Conservation (phyloP, 2,329 filamentous ascomycete genomes). For the Paraphoma chrysanthemicola region DNA sequence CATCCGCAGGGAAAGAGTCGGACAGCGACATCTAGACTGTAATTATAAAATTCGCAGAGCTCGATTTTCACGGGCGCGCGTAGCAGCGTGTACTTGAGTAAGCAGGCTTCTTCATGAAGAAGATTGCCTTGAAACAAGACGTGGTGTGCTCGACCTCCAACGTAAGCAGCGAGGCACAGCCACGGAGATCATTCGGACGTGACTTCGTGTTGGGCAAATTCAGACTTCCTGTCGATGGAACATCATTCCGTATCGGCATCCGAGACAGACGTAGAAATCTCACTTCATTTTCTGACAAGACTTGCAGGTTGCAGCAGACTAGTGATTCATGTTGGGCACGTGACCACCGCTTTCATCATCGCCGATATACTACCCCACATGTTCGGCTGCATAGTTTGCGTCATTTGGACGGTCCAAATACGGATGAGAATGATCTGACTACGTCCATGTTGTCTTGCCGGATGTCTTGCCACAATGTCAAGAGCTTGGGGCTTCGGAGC, state of each 20-base stretch:
- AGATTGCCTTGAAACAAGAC: neutral
- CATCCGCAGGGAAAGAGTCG: neutral
- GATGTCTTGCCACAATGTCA: too few relatives aligned
- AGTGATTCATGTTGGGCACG: neutral
- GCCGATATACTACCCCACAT: too few relatives aligned
- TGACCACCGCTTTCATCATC: too few relatives aligned
- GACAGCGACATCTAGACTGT: neutral
- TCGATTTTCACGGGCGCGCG: neutral
- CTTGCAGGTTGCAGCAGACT: neutral
- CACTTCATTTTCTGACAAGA: neutral
- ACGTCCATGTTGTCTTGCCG: too few relatives aligned
- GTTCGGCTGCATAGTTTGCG: too few relatives aligned
- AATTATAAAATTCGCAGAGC: conserved; percentile 9
- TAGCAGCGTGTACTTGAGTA: neutral
- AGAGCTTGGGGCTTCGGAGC: too few relatives aligned
- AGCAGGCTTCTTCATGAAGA: neutral
- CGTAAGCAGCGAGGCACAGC: neutral
- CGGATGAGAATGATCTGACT: too few relatives aligned
- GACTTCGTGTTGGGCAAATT: neutral
- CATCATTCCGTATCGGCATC: neutral
- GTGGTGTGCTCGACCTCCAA: neutral
- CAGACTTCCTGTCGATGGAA: neutral
- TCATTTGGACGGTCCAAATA: too few relatives aligned
- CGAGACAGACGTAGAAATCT: neutral
- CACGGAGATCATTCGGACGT: neutral